Percentiles rank a stretch among this genome's conserved stretches.
These are phyloP conservation scores for Leishmania gerbilli DNA, from an alignment of 208 protist genomes.

Conservation along the genomic window DNA sequence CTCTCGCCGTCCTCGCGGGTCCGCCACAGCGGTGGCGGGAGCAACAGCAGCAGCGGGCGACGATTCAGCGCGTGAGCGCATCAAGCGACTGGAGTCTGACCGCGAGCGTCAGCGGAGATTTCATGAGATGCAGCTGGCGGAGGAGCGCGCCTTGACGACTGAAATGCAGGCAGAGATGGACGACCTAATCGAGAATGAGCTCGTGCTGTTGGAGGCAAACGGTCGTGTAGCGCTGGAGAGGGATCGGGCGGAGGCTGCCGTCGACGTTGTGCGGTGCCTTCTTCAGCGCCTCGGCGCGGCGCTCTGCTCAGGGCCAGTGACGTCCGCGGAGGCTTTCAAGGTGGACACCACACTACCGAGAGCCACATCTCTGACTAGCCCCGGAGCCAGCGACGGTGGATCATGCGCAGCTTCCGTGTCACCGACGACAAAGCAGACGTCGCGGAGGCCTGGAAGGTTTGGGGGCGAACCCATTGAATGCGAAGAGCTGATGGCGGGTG, in stretches of 20 bases:
- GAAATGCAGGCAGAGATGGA: slow-evolving; percentile 81
- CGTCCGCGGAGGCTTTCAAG: background rate
- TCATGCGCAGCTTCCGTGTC: background rate
- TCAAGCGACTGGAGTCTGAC: slow-evolving; percentile 15
- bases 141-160: slow-evolving; percentile 47
- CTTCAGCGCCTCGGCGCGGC: background rate
- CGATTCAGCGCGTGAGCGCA: slow-evolving; percentile 1
- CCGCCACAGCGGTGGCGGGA: background rate
- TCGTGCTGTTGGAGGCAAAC: slow-evolving; percentile 49
- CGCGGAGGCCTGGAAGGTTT: background rate
- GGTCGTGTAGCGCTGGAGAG: slow-evolving; percentile 33
- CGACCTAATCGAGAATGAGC: slow-evolving; percentile 54
- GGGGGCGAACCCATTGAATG: background rate
- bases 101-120: slow-evolving; percentile 26
- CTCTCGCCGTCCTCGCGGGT: background rate
- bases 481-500: background rate
- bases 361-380: background rate
- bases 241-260: slow-evolving; percentile 26
- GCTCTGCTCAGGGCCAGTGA: background rate
- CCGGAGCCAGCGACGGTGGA: background rate
- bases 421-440: background rate
- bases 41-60: background rate
- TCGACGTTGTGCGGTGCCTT: background rate
- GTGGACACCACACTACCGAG: background rate
- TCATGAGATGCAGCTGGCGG: slow-evolving; percentile 33